Conservation (phyloP, 306 rosid species). For the Citrullus mucosospermus region DNA sequence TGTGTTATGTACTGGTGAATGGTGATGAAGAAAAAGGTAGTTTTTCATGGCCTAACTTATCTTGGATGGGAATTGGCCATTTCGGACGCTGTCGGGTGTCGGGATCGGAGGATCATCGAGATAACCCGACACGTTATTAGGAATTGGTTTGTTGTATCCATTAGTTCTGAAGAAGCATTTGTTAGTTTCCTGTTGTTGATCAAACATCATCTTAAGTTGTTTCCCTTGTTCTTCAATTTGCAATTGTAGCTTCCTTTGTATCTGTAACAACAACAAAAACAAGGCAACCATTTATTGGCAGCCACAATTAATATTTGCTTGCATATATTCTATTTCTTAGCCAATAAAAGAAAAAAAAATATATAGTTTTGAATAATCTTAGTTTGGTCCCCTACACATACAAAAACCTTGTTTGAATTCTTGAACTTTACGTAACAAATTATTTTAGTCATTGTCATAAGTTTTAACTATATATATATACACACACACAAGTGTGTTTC, state of each 20-base stretch:
- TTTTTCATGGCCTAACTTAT: constrained; percentile 14
- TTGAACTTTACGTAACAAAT: too few species aligned
- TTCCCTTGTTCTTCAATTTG: constrained; percentile 39
- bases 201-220: constrained; percentile 33
- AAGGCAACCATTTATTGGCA: not conserved
- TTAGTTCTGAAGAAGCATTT: constrained; percentile 4
- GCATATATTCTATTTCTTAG: not conserved
- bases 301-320: not conserved
- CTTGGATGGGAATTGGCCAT: constrained; percentile 15
- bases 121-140: not conserved
- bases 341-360: not conserved
- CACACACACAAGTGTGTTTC: too few species aligned
- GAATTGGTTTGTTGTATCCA: not conserved
- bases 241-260: constrained; percentile 26
- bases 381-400: too few species aligned
- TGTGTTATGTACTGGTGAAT: not conserved
- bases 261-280: constrained; percentile 6
- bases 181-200: constrained; percentile 20
- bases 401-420: too few species aligned
- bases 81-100: constrained; percentile 4
- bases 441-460: too few species aligned
- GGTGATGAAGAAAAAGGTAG: not conserved
- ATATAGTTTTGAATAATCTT: too few species aligned
- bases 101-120: not conserved
- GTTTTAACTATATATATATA: too few species aligned